A percentile compares a stretch with the other conserved stretches of the same genome.
These are phyloP conservation scores for Silybum marianum DNA, from an alignment of 129 eudicot genomes.

Conservation along the genomic window DNA sequence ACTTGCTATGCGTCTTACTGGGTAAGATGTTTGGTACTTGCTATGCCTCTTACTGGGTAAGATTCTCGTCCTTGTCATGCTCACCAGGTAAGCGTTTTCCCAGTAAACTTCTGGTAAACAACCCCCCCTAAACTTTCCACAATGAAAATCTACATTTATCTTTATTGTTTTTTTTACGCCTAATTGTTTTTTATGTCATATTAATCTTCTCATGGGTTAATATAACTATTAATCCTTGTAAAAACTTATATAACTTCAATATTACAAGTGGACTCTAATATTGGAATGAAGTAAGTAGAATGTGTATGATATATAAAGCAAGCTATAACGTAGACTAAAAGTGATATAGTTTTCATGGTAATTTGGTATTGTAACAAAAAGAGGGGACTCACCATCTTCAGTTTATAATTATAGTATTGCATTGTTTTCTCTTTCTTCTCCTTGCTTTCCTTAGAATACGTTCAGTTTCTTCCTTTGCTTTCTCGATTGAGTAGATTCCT, in stretches of 20 bases:
- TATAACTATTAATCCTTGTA: neutral
- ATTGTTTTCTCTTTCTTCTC: conserved; percentile 76
- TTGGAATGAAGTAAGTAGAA: neutral
- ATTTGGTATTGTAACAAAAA: conserved; percentile 13
- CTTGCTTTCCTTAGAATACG: conserved; percentile 85
- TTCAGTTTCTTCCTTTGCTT: conserved; percentile 61
- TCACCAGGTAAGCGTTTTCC: no score
- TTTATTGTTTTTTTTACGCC: no score
- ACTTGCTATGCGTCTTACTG: no score
- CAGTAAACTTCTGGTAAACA: no score
- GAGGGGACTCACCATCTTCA: conserved; percentile 54
- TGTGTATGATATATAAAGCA: neutral
- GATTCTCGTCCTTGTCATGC: no score
- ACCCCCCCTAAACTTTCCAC: no score
- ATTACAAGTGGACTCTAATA: neutral
- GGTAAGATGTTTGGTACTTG: no score
- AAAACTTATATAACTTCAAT: neutral
- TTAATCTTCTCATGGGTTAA: no score
- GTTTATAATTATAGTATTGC: conserved; percentile 54
- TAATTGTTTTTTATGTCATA: no score
- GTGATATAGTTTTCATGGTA: neutral
- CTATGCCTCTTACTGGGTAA: no score
- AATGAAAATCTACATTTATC: no score
- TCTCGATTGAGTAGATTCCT: conserved; percentile 47
- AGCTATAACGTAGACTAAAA: neutral